phyloP scores from a whole-genome alignment of 2,329 filamentous ascomycete species.

The Trichoderma sp. region DNA sequence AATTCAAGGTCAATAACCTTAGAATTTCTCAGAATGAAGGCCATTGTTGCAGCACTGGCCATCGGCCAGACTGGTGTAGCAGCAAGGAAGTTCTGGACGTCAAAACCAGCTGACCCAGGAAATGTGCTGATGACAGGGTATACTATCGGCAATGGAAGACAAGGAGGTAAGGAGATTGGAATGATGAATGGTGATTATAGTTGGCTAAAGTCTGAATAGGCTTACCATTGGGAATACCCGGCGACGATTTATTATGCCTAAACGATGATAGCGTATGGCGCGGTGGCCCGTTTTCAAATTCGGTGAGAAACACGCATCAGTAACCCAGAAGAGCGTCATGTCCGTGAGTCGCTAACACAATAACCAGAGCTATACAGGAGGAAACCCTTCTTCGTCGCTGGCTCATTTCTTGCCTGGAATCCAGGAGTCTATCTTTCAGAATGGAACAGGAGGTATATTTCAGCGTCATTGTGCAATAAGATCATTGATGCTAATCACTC shows the following conservation, averaged over 20 bases:
- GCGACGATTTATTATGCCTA: constrained; percentile 45
- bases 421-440: constrained; percentile 49
- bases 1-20: neutral
- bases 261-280: constrained; percentile 55
- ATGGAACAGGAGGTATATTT: constrained; percentile 48
- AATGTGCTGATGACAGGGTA: constrained; percentile 43
- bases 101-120: constrained; percentile 16
- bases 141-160: constrained; percentile 51
- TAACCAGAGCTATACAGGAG: constrained; percentile 47
- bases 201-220: neutral
- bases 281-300: constrained; percentile 50
- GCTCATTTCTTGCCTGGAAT: constrained; percentile 44
- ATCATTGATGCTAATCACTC: neutral
- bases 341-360: neutral
- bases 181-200: neutral
- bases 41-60: constrained; percentile 9
- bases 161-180: constrained; percentile 40
- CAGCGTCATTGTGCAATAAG: neutral
- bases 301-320: constrained; percentile 32
- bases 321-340: neutral
- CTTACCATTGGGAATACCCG: constrained; percentile 47
- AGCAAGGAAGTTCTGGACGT: constrained; percentile 22
- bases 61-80: constrained; percentile 7
- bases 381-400: constrained; percentile 44
- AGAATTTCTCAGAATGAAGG: neutral